phyloP scores from a whole-genome alignment of 2,329 filamentous ascomycete species.

The Diaporthe vexans region DNA sequence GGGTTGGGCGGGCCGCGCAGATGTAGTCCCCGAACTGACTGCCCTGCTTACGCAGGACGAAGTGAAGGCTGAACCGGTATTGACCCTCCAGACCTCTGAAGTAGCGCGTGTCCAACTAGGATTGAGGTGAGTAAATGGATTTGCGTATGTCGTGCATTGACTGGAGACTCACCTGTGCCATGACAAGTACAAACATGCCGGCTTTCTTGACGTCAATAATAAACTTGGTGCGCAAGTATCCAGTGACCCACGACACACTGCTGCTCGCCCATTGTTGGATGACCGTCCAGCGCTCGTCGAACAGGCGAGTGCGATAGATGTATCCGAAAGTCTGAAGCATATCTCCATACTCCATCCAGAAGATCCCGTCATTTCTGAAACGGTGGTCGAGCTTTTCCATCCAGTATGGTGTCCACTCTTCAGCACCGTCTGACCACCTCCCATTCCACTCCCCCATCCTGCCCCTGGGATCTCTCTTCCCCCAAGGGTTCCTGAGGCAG shows the following conservation, averaged over 20 bases:
- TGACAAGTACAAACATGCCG: slow-evolving; percentile 59
- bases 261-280: slow-evolving; percentile 60
- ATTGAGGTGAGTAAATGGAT: background rate
- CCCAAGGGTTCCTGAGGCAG: slow-evolving; percentile 76
- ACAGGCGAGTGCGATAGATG: slow-evolving; percentile 61
- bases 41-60: slow-evolving; percentile 55
- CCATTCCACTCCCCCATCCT: slow-evolving; percentile 75
- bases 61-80: slow-evolving; percentile 59
- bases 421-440: slow-evolving; percentile 80
- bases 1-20: slow-evolving; percentile 52
- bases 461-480: slow-evolving; percentile 59
- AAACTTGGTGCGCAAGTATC: slow-evolving; percentile 61
- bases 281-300: slow-evolving; percentile 61
- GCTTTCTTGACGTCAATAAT: slow-evolving; percentile 57
- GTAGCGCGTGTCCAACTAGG: slow-evolving; percentile 60
- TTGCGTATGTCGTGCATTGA: too few species aligned
- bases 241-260: slow-evolving; percentile 59
- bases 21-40: slow-evolving; percentile 49
- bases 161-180: slow-evolving; percentile 52
- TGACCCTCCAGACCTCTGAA: slow-evolving; percentile 61
- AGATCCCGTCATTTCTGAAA: slow-evolving; percentile 76
- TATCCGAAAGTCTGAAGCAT: slow-evolving; percentile 60
- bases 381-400: slow-evolving; percentile 75
- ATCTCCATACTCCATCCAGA: slow-evolving; percentile 62
- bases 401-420: slow-evolving; percentile 82